These are phyloP conservation scores for Tulasnella sp. DNA, from an alignment of 768 basidiomycete genomes.

Conservation along the genomic window DNA sequence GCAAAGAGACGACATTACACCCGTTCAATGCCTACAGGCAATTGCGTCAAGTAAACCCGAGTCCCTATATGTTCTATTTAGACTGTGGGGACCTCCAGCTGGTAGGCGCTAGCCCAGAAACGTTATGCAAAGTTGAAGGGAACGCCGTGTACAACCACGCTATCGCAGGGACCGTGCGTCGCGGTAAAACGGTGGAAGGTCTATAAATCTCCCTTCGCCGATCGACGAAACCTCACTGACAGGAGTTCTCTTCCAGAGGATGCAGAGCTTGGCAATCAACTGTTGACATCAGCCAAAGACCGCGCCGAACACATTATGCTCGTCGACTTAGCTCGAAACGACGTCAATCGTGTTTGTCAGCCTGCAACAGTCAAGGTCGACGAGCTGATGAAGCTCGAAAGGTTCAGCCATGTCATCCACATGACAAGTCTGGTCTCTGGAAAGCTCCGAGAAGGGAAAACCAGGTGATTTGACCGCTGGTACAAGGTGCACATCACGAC, in stretches of 20 bases:
- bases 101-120: conserved; percentile 97
- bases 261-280: conserved; percentile 53
- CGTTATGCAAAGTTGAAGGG: conserved; percentile 85
- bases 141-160: conserved; percentile 95
- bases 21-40: conserved; percentile 97
- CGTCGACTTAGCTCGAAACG: conserved; percentile 93
- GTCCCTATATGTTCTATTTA: conserved; percentile 98
- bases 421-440: conserved; percentile 93
- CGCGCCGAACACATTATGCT: conserved; percentile 98
- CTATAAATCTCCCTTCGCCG: not conserved
- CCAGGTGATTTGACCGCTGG: conserved; percentile 43
- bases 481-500: not conserved
- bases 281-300: conserved; percentile 83
- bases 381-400: conserved; percentile 83
- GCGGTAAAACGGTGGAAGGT: conserved; percentile 83
- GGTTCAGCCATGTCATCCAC: conserved; percentile 97
- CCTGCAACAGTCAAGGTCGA: conserved; percentile 94
- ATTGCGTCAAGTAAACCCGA: conserved; percentile 88
- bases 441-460: conserved; percentile 62
- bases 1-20: conserved; percentile 75
- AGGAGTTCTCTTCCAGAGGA: conserved; percentile 54
- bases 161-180: conserved; percentile 85
- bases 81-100: conserved; percentile 88
- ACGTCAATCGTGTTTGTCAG: conserved; percentile 94
- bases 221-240: not conserved